Conservation (phyloP, 352 stramenopile species). For the Phytopythium boreale region DNA sequence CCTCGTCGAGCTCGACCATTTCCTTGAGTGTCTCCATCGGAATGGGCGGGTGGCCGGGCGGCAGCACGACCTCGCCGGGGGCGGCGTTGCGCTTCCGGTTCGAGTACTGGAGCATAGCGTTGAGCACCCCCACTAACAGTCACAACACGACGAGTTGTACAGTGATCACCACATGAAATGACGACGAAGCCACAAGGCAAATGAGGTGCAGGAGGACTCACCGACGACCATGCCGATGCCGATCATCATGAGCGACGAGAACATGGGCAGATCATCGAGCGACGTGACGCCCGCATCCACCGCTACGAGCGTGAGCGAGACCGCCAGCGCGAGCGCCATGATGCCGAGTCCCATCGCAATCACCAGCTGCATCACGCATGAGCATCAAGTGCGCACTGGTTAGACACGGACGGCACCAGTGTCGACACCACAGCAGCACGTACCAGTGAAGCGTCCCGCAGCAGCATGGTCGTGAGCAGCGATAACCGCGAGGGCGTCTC, state of each 20-base stretch:
- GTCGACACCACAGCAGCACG: neutral
- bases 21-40: slow-evolving; percentile 31
- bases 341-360: slow-evolving; percentile 35
- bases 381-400: neutral
- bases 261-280: slow-evolving; percentile 58
- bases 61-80: slow-evolving; percentile 30
- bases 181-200: slow-evolving; percentile 1
- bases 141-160: neutral
- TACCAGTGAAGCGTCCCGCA: slow-evolving; percentile 51
- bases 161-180: slow-evolving; percentile 5
- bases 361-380: slow-evolving; percentile 2
- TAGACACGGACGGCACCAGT: neutral
- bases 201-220: slow-evolving; percentile 6
- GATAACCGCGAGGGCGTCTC: slow-evolving; percentile 18
- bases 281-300: slow-evolving; percentile 32
- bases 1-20: slow-evolving; percentile 34
- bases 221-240: slow-evolving; percentile 54
- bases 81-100: slow-evolving; percentile 29
- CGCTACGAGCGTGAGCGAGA: slow-evolving; percentile 46
- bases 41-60: slow-evolving; percentile 33
- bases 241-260: slow-evolving; percentile 61
- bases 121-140: slow-evolving; percentile 31
- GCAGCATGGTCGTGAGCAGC: slow-evolving; percentile 34
- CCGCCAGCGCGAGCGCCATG: slow-evolving; percentile 47
- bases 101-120: slow-evolving; percentile 40